Conservation (phyloP, 805 yeast species). For the Phaffomyces thermotolerans region DNA sequence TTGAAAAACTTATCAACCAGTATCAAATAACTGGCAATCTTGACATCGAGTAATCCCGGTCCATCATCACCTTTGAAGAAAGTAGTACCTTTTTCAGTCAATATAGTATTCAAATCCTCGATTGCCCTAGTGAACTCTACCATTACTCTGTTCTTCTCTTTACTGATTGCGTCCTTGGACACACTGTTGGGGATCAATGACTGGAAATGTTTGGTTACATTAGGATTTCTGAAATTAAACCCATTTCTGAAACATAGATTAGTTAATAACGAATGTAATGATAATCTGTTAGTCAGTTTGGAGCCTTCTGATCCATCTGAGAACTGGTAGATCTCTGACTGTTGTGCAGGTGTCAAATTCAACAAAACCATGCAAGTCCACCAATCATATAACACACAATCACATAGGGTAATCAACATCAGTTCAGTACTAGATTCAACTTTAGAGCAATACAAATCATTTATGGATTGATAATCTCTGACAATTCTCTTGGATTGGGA, state of each 20-base stretch:
- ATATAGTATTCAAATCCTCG: conserved; percentile 19
- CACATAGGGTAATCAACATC: conserved; percentile 35
- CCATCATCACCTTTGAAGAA: conserved; percentile 11
- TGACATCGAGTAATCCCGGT: conserved; percentile 25
- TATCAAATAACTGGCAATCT: conserved; percentile 26
- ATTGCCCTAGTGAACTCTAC: conserved; percentile 20
- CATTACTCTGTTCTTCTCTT: conserved; percentile 15
- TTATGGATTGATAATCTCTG: conserved; percentile 31
- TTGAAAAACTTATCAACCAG: conserved; percentile 20
- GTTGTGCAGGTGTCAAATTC: conserved; percentile 15
- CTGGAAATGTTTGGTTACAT: conserved; percentile 15
- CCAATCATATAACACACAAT: conserved; percentile 42
- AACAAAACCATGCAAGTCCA: conserved; percentile 33
- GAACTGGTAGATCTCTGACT: conserved; percentile 20
- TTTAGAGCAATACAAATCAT: conserved; percentile 29
- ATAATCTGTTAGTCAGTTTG: conserved; percentile 7
- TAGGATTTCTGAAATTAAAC: conserved; percentile 32
- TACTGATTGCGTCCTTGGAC: conserved; percentile 8
- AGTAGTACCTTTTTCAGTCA: conserved; percentile 11
- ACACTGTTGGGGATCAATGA: background rate
- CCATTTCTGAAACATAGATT: conserved; percentile 26
- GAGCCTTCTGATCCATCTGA: conserved; percentile 7
- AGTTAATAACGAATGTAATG: conserved; percentile 11
- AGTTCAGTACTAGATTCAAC: conserved; percentile 26
- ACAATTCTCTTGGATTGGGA: conserved; percentile 27